phyloP scores from a whole-genome alignment of 345 rosid genomes.

The Sisymbrium altissimum region DNA sequence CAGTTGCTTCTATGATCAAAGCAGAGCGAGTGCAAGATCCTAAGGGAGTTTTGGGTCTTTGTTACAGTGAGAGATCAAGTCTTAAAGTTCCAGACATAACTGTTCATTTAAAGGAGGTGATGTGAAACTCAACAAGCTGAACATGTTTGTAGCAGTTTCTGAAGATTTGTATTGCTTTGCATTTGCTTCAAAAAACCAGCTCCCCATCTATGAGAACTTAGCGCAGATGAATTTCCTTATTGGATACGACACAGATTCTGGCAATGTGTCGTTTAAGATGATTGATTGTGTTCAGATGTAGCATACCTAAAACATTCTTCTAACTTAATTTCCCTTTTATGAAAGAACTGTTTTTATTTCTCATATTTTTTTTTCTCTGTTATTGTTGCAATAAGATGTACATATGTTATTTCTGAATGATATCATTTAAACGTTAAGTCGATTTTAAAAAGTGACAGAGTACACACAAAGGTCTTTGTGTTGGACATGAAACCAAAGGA shows the following conservation, averaged over 20 bases:
- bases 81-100: slow-evolving; percentile 16
- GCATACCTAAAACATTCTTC: background rate
- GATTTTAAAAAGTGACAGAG: no score
- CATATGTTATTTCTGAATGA: no score
- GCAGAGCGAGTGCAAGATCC: slow-evolving; percentile 25
- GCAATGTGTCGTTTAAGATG: slow-evolving; percentile 42
- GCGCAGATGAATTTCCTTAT: slow-evolving; percentile 45
- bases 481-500: no score
- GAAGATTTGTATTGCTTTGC: slow-evolving; percentile 36
- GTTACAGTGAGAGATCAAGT: slow-evolving; percentile 21
- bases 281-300: slow-evolving; percentile 33
- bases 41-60: slow-evolving; percentile 5
- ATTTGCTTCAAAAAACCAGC: background rate
- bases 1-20: slow-evolving; percentile 10
- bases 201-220: slow-evolving; percentile 42
- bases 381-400: background rate
- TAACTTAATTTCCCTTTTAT: background rate
- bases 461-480: no score
- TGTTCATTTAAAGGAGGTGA: slow-evolving; percentile 42
- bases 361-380: background rate
- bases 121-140: slow-evolving; percentile 25
- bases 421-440: no score
- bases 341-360: background rate
- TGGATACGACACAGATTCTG: slow-evolving; percentile 38
- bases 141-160: slow-evolving; percentile 36